Conservation (phyloP, 495 filamentous ascomycete genomes). For the Sabuloglossum arenarium region DNA sequence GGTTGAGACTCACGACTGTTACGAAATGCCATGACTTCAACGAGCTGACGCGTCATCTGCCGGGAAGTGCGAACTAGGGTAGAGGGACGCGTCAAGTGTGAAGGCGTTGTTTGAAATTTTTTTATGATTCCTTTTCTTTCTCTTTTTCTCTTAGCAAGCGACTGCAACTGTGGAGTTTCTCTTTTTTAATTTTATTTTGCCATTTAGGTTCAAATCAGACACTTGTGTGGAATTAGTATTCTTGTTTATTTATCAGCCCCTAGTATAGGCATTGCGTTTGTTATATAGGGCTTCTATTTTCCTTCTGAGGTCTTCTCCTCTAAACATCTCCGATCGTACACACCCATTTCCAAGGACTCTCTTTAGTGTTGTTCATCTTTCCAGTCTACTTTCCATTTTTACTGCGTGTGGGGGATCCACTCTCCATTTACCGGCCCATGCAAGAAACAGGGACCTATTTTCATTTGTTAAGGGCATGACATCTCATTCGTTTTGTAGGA, state of each 20-base stretch:
- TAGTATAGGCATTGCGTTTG: neutral
- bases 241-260: neutral
- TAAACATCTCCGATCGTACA: neutral
- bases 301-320: neutral
- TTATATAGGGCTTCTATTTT: neutral
- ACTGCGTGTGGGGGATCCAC: too few relatives aligned
- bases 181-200: neutral
- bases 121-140: too few relatives aligned
- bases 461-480: neutral
- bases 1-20: neutral
- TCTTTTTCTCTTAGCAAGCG: neutral
- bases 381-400: too few relatives aligned
- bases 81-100: neutral
- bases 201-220: neutral
- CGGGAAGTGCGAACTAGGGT: neutral
- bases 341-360: neutral
- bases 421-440: neutral
- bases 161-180: neutral
- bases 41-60: neutral
- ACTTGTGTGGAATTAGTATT: neutral
- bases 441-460: neutral
- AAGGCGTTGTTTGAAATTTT: neutral
- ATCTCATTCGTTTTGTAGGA: neutral
- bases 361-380: too few relatives aligned
- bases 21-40: neutral